Base-by-base conservation (phyloP, 2,329 filamentous ascomycete species). In the Sordariomycetes sp. region DNA sequence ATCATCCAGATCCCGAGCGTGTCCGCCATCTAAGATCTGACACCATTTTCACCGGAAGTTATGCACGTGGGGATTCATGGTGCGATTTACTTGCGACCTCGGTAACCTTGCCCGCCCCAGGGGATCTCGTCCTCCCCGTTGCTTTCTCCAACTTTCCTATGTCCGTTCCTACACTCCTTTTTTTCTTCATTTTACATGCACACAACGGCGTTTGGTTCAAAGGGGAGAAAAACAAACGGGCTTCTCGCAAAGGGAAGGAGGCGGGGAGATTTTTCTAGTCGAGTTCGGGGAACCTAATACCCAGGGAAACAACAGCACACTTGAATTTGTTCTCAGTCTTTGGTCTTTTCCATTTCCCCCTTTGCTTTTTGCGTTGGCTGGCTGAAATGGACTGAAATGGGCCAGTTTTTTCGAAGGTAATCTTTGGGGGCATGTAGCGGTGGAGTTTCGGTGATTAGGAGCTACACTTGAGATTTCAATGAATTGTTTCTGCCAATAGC, bases 1-100 rank as follows among this genome's bases (percentile, higher is more conserved):
- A 74, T 78, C 50, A 68, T 83, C 50, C 60, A 61, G 32, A 58
- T 59, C 17, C 57, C 59, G 20, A 36, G 54, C 59, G 56, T 53
- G 12, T 59, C 59, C 12, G 39, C 54, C 20, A 55, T 34, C 28
- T 48, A 15, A 45, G 39, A n/a, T 48, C 20, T 22, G 42, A 17
- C n/a, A 10, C 42, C 17, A 48, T 48, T 10, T 48, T 20, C 6
- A 20, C 12, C 42, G n/a, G 10, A 22, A 2, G 3, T 48, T 48
- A 13, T 24, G n/a, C 10, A 20, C n/a, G 24, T 22, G 20, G 45
- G 45, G 45, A 50, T 50, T 20, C 24, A 50, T 22, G 22, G n/a
- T 8, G 45, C 45, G 5, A 50, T 32, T 28, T 55, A 25, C 36
- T 35, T 20, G 34, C 24, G 10, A 25, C 35, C 20, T 48, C 34